Conservation (phyloP, 495 filamentous ascomycete genomes). For the Neurospora tetrasperma region DNA sequence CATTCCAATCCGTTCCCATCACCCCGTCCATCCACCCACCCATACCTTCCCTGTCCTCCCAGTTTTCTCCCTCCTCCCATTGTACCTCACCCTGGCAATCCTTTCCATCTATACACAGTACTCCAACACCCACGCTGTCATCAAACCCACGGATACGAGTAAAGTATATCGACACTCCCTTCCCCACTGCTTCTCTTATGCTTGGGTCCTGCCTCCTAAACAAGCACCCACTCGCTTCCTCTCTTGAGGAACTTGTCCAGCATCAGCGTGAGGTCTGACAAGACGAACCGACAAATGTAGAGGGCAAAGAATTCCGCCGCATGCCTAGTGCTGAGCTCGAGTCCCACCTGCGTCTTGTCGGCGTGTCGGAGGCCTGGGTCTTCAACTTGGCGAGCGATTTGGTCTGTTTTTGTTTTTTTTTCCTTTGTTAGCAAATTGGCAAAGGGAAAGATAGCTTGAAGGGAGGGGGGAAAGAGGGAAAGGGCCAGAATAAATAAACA, state of each 20-base stretch:
- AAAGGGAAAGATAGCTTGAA: background rate
- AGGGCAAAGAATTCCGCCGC: conserved; percentile 97
- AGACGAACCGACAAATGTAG: conserved; percentile 86
- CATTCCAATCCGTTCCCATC: no score
- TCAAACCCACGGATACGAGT: background rate
- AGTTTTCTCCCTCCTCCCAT: background rate
- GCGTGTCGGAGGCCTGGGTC: conserved; percentile 77
- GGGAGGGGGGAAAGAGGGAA: background rate
- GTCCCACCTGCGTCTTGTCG: conserved; percentile 76
- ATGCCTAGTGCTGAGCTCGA: conserved; percentile 86
- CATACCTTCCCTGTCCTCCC: background rate
- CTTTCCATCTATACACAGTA: background rate
- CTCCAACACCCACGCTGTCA: background rate
- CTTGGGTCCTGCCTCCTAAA: conserved; percentile 23
- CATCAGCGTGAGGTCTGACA: conserved; percentile 74
- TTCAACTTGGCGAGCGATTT: conserved; percentile 92
- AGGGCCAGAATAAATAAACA: conserved; percentile 23
- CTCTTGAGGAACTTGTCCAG: conserved; percentile 96
- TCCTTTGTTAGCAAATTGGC: conserved; percentile 2
- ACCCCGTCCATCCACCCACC: no score
- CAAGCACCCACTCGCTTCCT: conserved; percentile 81
- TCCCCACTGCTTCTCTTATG: background rate
- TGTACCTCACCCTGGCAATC: background rate
- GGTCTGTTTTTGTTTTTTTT: conserved; percentile 46
- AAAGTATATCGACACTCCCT: background rate